phyloP scores from a whole-genome alignment of 176 grass and related monocot genomes.

The Cenchrus fungigraminus region DNA sequence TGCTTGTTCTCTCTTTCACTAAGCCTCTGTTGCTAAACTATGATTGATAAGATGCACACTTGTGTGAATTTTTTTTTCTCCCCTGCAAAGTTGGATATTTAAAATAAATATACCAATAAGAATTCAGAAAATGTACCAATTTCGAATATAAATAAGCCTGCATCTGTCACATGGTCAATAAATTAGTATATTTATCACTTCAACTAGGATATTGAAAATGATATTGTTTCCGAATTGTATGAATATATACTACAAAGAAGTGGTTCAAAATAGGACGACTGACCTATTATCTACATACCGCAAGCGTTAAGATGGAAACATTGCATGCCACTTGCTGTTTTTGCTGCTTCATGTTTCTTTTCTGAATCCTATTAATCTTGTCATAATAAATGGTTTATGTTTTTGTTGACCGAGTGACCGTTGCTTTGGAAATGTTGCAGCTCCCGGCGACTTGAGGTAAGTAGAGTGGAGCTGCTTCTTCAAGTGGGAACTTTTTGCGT shows the following conservation, averaged over 20 bases:
- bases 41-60: background rate
- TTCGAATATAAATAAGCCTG: constrained; percentile 15
- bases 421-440: constrained; percentile 57
- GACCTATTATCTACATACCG: background rate
- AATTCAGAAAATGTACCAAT: background rate
- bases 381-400: constrained; percentile 21
- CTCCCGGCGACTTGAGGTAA: constrained; percentile 90
- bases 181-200: constrained; percentile 4
- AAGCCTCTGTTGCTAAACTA: background rate
- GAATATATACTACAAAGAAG: background rate
- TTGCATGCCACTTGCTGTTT: background rate
- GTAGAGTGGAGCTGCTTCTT: constrained; percentile 94
- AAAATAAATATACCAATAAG: background rate
- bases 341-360: background rate
- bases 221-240: constrained; percentile 1
- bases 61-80: background rate
- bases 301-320: background rate
- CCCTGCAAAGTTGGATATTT: background rate
- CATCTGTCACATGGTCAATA: constrained; percentile 17
- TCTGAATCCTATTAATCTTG: background rate
- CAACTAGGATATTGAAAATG: background rate
- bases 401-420: background rate
- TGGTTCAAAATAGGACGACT: background rate
- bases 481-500: constrained; percentile 96
- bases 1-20: constrained; percentile 9